Evolutionary conservation across 768 basidiomycete genomes (phyloP).

Genomic region (Russula abietina): DNA sequence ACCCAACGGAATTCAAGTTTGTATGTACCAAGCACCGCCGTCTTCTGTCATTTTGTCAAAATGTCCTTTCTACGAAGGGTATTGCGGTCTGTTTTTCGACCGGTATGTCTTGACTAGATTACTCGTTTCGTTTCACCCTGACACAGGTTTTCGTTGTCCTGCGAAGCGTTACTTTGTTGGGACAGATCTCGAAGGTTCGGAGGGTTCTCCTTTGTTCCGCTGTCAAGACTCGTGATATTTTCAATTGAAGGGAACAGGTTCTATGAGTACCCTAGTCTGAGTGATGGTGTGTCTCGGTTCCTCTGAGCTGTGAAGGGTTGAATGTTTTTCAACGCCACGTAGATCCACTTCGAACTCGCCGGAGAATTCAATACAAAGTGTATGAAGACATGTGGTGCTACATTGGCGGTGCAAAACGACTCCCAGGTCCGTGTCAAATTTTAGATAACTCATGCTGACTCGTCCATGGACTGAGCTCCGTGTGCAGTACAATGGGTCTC

Average conservation of each 20-base stretch:
- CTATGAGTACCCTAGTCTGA: slow-evolving; percentile 22
- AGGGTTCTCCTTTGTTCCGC: neutral
- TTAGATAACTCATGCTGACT: neutral
- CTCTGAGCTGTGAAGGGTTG: neutral
- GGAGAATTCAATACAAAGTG: slow-evolving; percentile 18
- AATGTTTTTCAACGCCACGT: neutral
- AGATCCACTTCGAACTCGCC: slow-evolving; percentile 18
- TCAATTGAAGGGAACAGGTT: slow-evolving; percentile 19
- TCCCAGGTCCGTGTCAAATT: slow-evolving; percentile 19
- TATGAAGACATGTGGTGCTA: slow-evolving; percentile 24
- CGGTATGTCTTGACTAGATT: slow-evolving; percentile 3
- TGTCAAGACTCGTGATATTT: neutral
- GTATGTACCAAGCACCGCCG: neutral
- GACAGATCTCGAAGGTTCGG: slow-evolving; percentile 21
- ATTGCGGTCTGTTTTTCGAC: slow-evolving; percentile 5
- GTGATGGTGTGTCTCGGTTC: slow-evolving; percentile 10
- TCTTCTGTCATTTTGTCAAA: too few relatives aligned
- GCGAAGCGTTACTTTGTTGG: slow-evolving; percentile 18
- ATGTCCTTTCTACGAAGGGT: slow-evolving; percentile 9
- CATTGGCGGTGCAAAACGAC: slow-evolving; percentile 18
- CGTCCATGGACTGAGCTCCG: slow-evolving; percentile 1
- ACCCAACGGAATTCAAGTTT: too few relatives aligned
- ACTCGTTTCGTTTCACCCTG: neutral
- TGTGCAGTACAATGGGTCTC: slow-evolving; percentile 23
- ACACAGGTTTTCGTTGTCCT: neutral